Base-by-base conservation (phyloP, 805 yeast genomes). In the Pichia membranifaciens region DNA sequence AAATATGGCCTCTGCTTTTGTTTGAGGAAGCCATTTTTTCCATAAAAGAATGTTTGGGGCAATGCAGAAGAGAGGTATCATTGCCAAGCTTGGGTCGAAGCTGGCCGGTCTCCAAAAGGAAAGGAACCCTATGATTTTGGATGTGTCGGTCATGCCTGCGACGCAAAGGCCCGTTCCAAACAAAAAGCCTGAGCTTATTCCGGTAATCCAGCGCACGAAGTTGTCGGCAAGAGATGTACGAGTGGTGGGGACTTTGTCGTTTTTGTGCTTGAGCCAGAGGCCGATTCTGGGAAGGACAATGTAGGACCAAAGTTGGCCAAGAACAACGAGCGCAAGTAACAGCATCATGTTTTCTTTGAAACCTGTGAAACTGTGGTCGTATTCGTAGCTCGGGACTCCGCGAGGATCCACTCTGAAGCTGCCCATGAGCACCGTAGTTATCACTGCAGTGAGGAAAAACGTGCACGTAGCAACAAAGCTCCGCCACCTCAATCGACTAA, bases 111-210 rank as follows among this genome's bases (percentile, higher is more conserved):
- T 49, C 0, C 66, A 53, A 0, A 76, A 48, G 0, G 76, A 59
- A 22, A 76, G 56, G 51, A 76, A 75, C 2, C 80, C 79, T 1
- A 67, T 54, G 0, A 76, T 74, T 51, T 73, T 76, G 0, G 62
- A 47, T 0, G 74, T 69, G 13, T 64, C 53, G 0, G 72, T 66
- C 75, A 76, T 72, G 2, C 81, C 81, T 1, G 78, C 60, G 16
- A 75, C 58, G 18, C 65, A 57, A 15, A 75, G 57, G 0, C 80
- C 80, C n/a, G 70, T 39, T 0, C 78, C 79, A 55, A 75, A 75
- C 16, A 57, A 38, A 20, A 62, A 54, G 4, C 70, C 70, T 3
- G 65, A 49, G 33, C 56, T 38, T 5, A 59, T 1, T 1, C 65
- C 65, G 12, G 54, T 36, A 2, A 59, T 6, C 10, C 51, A n/a